Percentiles rank a stretch among this genome's conserved stretches.
These are phyloP conservation scores for Plasmodium relictum DNA, from an alignment of 169 alveolate species.

Conservation along the genomic window DNA sequence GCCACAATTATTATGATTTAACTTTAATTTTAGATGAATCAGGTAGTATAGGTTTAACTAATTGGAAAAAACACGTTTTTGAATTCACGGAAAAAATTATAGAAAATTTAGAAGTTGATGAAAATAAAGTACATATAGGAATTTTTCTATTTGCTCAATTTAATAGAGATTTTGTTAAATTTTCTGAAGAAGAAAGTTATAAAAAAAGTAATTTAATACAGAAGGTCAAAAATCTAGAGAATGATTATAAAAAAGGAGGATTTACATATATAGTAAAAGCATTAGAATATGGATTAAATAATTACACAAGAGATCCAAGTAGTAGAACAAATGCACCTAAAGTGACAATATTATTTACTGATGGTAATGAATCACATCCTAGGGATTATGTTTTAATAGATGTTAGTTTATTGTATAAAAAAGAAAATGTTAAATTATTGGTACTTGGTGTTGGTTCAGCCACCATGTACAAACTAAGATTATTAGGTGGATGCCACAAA, in stretches of 20 bases:
- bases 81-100: conserved; percentile 25
- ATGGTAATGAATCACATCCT: conserved; percentile 50
- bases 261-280: conserved; percentile 57
- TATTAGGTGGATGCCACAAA: conserved; percentile 65
- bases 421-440: conserved; percentile 55
- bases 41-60: conserved; percentile 37
- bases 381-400: conserved; percentile 26
- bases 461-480: conserved; percentile 32
- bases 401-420: conserved; percentile 42
- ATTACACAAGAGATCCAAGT: conserved; percentile 22
- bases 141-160: conserved; percentile 43
- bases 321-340: conserved; percentile 52
- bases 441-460: conserved; percentile 61
- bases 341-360: conserved; percentile 64
- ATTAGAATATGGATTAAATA: conserved; percentile 20
- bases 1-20: conserved; percentile 54
- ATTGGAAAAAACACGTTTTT: conserved; percentile 53
- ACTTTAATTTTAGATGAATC: conserved; percentile 71
- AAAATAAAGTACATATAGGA: conserved; percentile 41
- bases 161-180: conserved; percentile 59
- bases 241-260: conserved; percentile 46
- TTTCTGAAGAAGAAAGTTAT: conserved; percentile 57
- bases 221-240: conserved; percentile 12
- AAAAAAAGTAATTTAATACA: conserved; percentile 18
- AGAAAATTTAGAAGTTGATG: conserved; percentile 30